Evolutionary conservation across 2,329 filamentous ascomycete species (phyloP).

Genomic region (Colletotrichum kahawae): DNA sequence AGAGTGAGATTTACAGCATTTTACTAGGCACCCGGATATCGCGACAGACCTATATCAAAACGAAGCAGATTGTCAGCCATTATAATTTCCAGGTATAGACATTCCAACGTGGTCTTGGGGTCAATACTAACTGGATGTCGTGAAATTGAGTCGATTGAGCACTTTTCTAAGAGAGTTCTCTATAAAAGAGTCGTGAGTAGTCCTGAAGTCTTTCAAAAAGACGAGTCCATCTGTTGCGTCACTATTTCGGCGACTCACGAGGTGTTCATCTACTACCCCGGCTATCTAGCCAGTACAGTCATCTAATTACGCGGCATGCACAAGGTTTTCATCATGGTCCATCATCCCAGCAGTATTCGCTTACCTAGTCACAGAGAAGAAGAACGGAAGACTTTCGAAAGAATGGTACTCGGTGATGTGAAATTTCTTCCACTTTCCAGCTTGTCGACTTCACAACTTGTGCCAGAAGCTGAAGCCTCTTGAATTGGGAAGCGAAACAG

Average conservation of each 20-base stretch:
- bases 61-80: too few relatives aligned
- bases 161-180: too few relatives aligned
- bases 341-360: neutral
- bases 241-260: neutral
- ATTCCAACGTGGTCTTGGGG: fast-evolving
- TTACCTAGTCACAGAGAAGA: neutral
- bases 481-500: neutral
- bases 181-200: neutral
- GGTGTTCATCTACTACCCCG: neutral
- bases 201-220: neutral
- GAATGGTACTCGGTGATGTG: neutral
- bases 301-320: fast-evolving
- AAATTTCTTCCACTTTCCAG: too few relatives aligned
- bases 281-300: neutral
- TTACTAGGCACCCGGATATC: too few relatives aligned
- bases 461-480: too few relatives aligned
- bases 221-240: fast-evolving
- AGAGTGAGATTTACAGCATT: too few relatives aligned
- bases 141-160: too few relatives aligned
- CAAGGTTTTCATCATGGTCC: too few relatives aligned
- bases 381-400: neutral
- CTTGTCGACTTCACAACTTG: too few relatives aligned
- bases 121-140: neutral
- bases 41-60: too few relatives aligned
- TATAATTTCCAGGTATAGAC: too few relatives aligned